Evolutionary conservation across 805 yeast species (phyloP).

Genomic region (Clavispora vitiphila): DNA sequence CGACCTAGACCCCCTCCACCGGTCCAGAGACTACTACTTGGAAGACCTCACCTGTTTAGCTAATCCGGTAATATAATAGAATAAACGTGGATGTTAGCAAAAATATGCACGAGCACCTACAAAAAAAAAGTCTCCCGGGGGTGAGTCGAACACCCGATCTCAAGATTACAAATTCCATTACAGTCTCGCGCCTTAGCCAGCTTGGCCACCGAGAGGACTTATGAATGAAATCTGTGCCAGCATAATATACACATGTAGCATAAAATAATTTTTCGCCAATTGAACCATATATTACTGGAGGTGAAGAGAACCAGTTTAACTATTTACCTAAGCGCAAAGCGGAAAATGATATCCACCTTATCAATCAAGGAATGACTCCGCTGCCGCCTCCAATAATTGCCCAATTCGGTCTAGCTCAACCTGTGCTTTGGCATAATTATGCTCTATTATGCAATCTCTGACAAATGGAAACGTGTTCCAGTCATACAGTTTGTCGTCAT

Average conservation of each 20-base stretch:
- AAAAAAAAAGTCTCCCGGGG: slow-evolving; percentile 8
- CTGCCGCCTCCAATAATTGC: background rate
- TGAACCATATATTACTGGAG: too few species aligned
- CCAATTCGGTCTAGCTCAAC: slow-evolving; percentile 44
- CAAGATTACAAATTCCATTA: slow-evolving; percentile 8
- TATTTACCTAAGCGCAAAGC: background rate
- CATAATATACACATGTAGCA: too few species aligned
- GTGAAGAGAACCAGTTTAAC: background rate
- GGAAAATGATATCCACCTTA: too few species aligned
- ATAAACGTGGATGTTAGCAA: background rate
- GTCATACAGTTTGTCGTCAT: slow-evolving; percentile 27
- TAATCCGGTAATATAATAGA: background rate
- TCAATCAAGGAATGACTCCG: background rate
- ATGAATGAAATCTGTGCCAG: background rate
- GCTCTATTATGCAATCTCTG: slow-evolving; percentile 55
- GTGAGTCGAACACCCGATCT: slow-evolving; percentile 12
- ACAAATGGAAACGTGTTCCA: slow-evolving; percentile 74
- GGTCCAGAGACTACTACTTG: slow-evolving; percentile 28
- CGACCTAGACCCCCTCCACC: slow-evolving; percentile 15
- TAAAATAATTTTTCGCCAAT: too few species aligned
- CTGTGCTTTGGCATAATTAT: slow-evolving; percentile 52
- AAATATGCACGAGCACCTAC: background rate
- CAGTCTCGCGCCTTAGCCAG: slow-evolving; percentile 12
- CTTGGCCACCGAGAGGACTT: slow-evolving; percentile 10
- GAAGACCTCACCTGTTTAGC: slow-evolving; percentile 22